Base-by-base conservation (phyloP, 2,329 filamentous ascomycete genomes). In the Trichocomaceae sp. region DNA sequence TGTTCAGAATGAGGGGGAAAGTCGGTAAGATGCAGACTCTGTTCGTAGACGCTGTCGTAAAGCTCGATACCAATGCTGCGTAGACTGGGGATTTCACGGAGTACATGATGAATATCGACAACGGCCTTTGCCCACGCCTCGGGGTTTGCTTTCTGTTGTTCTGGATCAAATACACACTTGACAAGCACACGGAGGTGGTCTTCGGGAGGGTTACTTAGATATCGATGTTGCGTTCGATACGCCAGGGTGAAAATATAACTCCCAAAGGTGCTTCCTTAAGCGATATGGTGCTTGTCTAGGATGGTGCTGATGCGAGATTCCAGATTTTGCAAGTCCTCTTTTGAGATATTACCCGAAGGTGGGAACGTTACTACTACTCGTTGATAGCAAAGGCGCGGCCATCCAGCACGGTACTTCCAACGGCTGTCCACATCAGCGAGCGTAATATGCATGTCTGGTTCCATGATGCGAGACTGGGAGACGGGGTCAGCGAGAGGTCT, bases 121-220 rank as follows among this genome's bases (percentile, higher is more conserved):
- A 44, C 48, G n/a, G 48, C 48, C 13, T 4, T 7, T 44, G 48
- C 48, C 48, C 48, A 50, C 33, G 48, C 26, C 9, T 50, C 23
- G 17, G 37, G 37, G 9, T 7, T n/a, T 33, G 31, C 17, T 33
- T 45, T 41, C 6, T 51, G 49, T n/a, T 51, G n/a, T 2, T 29
- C 10, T 20, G 49, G 49, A 17, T 51, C 39, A 22, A 13, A 51
- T 17, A 44, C 49, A 35, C 49, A 44, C 12, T 45, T 47, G 15
- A 39, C 35, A 17, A 39, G 31, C 5, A 35, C 31, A 35, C 12
- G 31, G 10, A 35, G 15, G 15, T 35, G n/a, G n/a, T n/a, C n/a
- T n/a, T n/a, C n/a, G n/a, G n/a, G n/a, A n/a, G n/a, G n/a, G n/a
- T n/a, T n/a, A n/a, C n/a, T n/a, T n/a, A n/a, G n/a, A n/a, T n/a